These are phyloP conservation scores for Gigaspora rosea DNA, from an alignment of 192 early-diverging fungal genomes.

Conservation along the genomic window DNA sequence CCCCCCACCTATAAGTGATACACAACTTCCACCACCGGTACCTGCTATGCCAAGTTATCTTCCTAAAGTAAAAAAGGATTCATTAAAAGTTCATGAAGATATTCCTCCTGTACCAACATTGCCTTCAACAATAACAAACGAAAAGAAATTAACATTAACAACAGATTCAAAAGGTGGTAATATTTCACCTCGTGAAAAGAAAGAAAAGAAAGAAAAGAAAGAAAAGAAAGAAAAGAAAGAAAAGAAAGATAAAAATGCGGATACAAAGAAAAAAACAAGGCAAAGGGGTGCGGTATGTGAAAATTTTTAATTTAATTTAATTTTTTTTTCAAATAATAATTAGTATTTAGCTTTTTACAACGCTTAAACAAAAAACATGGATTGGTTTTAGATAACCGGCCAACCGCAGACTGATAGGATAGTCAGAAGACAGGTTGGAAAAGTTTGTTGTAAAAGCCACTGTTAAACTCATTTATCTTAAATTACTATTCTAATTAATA, in stretches of 20 bases:
- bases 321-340: neutral
- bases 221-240: slow-evolving; percentile 7
- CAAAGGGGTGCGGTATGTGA: slow-evolving; percentile 28
- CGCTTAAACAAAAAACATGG: neutral
- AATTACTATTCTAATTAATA: neutral
- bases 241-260: neutral
- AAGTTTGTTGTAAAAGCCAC: neutral
- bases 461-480: neutral
- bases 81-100: slow-evolving; percentile 25
- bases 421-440: slow-evolving; percentile 24
- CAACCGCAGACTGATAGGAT: slow-evolving; percentile 16
- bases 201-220: neutral
- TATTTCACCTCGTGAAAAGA: neutral
- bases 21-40: slow-evolving; percentile 20
- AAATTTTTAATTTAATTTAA: neutral
- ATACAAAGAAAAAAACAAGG: slow-evolving; percentile 1
- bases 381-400: slow-evolving; percentile 16
- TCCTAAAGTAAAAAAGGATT: slow-evolving; percentile 8
- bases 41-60: slow-evolving; percentile 24
- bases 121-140: slow-evolving; percentile 20
- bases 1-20: slow-evolving; percentile 13
- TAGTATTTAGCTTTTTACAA: neutral
- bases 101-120: slow-evolving; percentile 30
- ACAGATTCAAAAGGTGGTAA: slow-evolving; percentile 5
- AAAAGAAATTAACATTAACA: neutral